These are phyloP conservation scores for Huiozyma sinensis DNA, from an alignment of 805 yeast species.

Conservation along the genomic window DNA sequence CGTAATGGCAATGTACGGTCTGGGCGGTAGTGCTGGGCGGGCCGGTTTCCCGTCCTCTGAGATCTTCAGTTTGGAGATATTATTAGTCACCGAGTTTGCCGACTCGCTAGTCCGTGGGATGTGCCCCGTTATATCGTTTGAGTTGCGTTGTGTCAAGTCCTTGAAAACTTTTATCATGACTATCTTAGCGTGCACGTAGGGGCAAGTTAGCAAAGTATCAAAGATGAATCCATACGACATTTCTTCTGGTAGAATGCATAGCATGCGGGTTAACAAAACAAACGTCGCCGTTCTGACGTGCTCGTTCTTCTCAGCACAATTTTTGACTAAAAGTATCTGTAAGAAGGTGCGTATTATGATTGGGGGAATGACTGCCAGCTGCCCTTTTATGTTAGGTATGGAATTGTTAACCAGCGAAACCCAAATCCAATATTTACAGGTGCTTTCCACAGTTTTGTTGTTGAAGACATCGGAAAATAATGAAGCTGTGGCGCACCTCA, in stretches of 20 bases:
- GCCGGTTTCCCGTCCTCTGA: conserved; percentile 1
- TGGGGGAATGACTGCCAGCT: conserved; percentile 20
- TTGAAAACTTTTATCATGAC: conserved; percentile 58
- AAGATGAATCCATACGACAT: conserved; percentile 48
- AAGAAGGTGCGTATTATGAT: conserved; percentile 30
- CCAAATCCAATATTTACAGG: conserved; percentile 30
- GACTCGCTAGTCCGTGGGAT: not conserved
- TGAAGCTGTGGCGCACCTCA: conserved; percentile 35
- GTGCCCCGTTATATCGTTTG: not conserved
- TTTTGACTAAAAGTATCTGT: conserved; percentile 32
- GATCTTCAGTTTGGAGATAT: not conserved
- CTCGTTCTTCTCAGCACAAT: conserved; percentile 30
- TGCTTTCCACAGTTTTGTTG: conserved; percentile 21
- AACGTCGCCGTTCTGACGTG: conserved; percentile 35
- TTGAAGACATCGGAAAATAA: conserved; percentile 19
- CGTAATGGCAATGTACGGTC: conserved; percentile 35
- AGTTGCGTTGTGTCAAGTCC: conserved; percentile 39
- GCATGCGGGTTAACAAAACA: conserved; percentile 51
- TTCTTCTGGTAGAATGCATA: conserved; percentile 47
- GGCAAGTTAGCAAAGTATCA: conserved; percentile 61
- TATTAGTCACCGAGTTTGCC: not conserved
- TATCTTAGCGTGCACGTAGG: conserved; percentile 49
- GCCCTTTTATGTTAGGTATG: conserved; percentile 9
- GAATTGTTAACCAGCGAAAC: conserved; percentile 17
- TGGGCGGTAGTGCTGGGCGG: conserved; percentile 21